Evolutionary conservation across 441 rosid species (phyloP), one percentile per base, ranked within the genome.

Genomic region (Euphorbia corollata): DNA sequence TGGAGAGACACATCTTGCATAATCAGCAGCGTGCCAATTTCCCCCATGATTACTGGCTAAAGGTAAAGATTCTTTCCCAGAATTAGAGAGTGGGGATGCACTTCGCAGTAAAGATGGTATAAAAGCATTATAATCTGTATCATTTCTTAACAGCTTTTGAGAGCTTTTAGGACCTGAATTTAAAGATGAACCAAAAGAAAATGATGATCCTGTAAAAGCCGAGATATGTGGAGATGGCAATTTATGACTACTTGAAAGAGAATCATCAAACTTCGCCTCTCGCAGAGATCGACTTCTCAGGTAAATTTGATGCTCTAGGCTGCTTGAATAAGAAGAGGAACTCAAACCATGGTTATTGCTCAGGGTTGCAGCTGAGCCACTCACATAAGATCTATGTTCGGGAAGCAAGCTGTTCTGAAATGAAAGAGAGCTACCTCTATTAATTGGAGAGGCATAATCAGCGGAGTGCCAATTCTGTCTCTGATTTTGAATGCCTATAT

Each of bases 321-420:
- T 70, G 71, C 66, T 51, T 11, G 59, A 63, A 75, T 61, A 48
- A 53, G 81, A 65, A 61, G 75, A 71, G 67, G 73, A 71, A 65
- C 67, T 68, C 53, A 68, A 51, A n/a, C 61, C 62, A 51, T 61
- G 81, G 76, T 69, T 68, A 68, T 72, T 68, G 74, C 74, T 66
- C 59, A 74, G 71, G 36, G 71, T 67, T 23, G 68, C 54, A 68
- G 71, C 67, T n/a, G 74, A 73, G 59, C 75, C 81, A 70, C 77
- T 74, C 63, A 79, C 72, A 67, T 77, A 71, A 75, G 83, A 71
- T 74, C 73, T 72, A 70, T 54, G 68, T 23, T 80, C 82, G 48
- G 83, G 86, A 81, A 77, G 77, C 56, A 83, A 76, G 71, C 71
- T 68, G 56, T 75, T 80, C 72, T 77, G 73, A 48, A 74, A 63